A percentile compares a stretch with the other conserved stretches of the same genome.
Conservation (phyloP, 2,329 filamentous ascomycete species). For the Cytospora piceae region DNA sequence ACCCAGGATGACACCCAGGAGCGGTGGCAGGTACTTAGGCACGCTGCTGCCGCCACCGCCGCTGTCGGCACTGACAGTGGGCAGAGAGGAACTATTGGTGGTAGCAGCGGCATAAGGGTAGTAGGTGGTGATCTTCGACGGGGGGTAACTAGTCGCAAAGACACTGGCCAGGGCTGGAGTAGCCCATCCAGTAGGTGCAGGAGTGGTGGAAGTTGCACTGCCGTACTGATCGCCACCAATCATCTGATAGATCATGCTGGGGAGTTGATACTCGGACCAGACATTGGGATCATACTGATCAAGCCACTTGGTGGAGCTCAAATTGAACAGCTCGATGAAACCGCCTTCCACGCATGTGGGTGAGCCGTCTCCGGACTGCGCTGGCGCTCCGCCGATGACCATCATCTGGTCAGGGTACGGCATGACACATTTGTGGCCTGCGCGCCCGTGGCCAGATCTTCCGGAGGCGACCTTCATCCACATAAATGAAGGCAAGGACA, state of each 20-base stretch:
- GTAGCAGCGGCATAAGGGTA: constrained; percentile 60
- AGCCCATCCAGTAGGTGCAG: constrained; percentile 62
- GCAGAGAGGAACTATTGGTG: constrained; percentile 35
- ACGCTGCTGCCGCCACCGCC: constrained; percentile 47
- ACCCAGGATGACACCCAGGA: constrained; percentile 65
- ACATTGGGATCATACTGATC: constrained; percentile 68
- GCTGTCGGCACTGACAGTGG: constrained; percentile 29
- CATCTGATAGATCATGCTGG: constrained; percentile 61
- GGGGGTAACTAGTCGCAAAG: constrained; percentile 60
- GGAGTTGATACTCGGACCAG: constrained; percentile 71
- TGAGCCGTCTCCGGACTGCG: constrained; percentile 34
- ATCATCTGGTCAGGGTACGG: constrained; percentile 82
- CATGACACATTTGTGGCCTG: constrained; percentile 75
- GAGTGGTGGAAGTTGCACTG: constrained; percentile 70
- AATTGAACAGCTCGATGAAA: constrained; percentile 70
- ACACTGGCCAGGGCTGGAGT: constrained; percentile 51
- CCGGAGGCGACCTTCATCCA: constrained; percentile 65
- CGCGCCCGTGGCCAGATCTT: constrained; percentile 58
- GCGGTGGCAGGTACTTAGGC: constrained; percentile 62
- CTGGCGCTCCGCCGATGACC: constrained; percentile 68
- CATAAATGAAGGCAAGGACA: constrained; percentile 78
- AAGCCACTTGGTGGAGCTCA: constrained; percentile 71
- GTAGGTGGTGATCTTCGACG: constrained; percentile 58
- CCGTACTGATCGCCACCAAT: constrained; percentile 71
- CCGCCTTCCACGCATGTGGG: constrained; percentile 54